Evolutionary conservation across 1,284 basidiomycete genomes (phyloP).

Genomic region (Ceratobasidium sp.): DNA sequence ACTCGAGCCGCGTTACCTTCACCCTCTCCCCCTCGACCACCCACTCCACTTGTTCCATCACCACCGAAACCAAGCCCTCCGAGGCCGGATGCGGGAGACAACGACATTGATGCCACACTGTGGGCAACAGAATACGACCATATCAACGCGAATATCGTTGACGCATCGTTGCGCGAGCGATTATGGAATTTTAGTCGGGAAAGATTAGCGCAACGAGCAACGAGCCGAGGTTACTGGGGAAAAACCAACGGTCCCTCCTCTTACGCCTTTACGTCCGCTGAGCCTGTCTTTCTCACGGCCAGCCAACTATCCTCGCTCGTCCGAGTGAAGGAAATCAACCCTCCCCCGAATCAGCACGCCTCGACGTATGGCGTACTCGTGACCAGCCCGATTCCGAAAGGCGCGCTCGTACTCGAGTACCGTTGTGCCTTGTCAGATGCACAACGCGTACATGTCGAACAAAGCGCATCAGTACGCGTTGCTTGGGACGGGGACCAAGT

Average conservation of each 20-base stretch:
- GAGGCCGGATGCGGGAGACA: constrained; percentile 1
- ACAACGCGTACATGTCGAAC: constrained; percentile 51
- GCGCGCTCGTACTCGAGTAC: constrained; percentile 51
- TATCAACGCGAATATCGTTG: constrained; percentile 29
- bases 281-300: constrained; percentile 26
- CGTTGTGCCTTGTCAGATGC: constrained; percentile 50
- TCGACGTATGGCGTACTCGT: constrained; percentile 51
- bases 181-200: constrained; percentile 20
- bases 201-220: constrained; percentile 2
- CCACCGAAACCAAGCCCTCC: constrained; percentile 7
- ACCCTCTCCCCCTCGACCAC: constrained; percentile 1
- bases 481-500: constrained; percentile 58
- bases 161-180: constrained; percentile 24
- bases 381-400: constrained; percentile 49
- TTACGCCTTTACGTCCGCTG: constrained; percentile 19
- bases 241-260: not conserved
- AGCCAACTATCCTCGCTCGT: constrained; percentile 19
- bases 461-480: constrained; percentile 60
- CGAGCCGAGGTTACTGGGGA: not conserved
- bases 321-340: constrained; percentile 32
- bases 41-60: constrained; percentile 1
- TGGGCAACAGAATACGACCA: constrained; percentile 35
- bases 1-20: constrained; percentile 8
- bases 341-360: constrained; percentile 13
- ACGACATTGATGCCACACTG: constrained; percentile 31